Evolutionary conservation across 2,329 filamentous ascomycete genomes (phyloP), one percentile per base, ranked within the genome.

Genomic region (Bimuria novae-zelandiae): DNA sequence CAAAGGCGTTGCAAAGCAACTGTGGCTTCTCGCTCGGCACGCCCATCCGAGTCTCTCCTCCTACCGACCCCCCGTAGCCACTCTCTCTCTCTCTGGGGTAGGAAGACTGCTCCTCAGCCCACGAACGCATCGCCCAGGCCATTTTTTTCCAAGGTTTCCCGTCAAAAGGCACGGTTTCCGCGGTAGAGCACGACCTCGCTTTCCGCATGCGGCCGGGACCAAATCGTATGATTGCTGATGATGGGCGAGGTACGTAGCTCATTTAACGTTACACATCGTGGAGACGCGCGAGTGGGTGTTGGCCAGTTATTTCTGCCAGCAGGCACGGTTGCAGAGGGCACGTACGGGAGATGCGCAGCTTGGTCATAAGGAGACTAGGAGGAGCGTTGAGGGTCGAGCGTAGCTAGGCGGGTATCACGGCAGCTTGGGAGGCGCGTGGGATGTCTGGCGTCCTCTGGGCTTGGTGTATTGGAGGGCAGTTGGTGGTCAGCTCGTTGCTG

Each of bases 21-120:
- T 22, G 44, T 47, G 33, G 44, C 44, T 47, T 32, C 44, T 37
- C 12, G 12, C 33, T 11, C 14, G 11, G 44, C 44, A 47, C 12
- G 12, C 33, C 17, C 14, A 17, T 25, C 8, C 14, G 7, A 8
- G 16, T 25, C 43, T 46, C 43, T 21, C 22, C 7, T 17, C 14
- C 7, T 33, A 17, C 27, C 16, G 2, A n/a, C 30, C 29, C 8
- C 29, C 29, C 19, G 27, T 30, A 14, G 11, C 12, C 30, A 12
- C 30, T 16, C 30, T 4, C 7, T 33, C n/a, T 33, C 30, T 14
- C 6, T 14, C 30, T 33, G 30, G 6, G 6, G 7, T 16, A 33
- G 10, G 30, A 16, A 16, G 30, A 33, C 5, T 16, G n/a, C n/a
- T n/a, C n/a, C n/a, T n/a, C n/a, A n/a, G n/a, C n/a, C n/a, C n/a